Evolutionary conservation across 1,284 basidiomycete species (phyloP), one percentile per base, ranked within the genome.

Genomic region (Cutaneotrichosporon mucoides): DNA sequence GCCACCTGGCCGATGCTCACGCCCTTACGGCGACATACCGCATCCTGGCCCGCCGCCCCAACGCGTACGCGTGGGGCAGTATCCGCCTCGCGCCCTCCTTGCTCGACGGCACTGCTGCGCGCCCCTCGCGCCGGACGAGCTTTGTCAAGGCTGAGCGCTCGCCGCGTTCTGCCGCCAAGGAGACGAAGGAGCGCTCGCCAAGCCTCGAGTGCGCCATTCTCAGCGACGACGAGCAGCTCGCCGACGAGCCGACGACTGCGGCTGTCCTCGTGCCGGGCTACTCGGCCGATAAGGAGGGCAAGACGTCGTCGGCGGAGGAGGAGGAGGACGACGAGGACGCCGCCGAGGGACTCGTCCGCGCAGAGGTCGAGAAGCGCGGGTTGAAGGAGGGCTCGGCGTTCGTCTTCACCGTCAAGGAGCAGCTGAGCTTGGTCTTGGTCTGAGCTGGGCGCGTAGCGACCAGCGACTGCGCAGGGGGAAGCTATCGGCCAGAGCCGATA

Each of bases 391-490:
- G 75, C 33, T 60, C 62, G 35, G 68, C 65, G 1, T 77, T 76
- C 63, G 59, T 76, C 47, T 69, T 77, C 65, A 72, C 68, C 6
- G 50, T 79, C 42, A 69, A 73, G 52, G 76, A 73, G 35, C 69
- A 71, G 59, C 70, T 73, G 4, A 72, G 70, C 33, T 63, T 78
- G 41, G 72, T 78, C 62, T 57, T 78, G 38, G 72, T 71, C 53
- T 77, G 65, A 38, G 13, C 34, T 2, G 24, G 24, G 10, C 37
- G 11, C 33, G 24, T 24, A 24, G 24, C 24, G 24, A 24, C 24
- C 24, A 24, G 24, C 24, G 24, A 24, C 24, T 24, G 24, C 24
- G 24, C 24, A 24, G 24, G 24, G 24, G 16, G 6, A 33, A 24
- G 10, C 44, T 11, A 6, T 44, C 43, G 43, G 13, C 15, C n/a